Evolutionary conservation across 306 rosid species (phyloP).

Genomic region (Dryas octopetala): DNA sequence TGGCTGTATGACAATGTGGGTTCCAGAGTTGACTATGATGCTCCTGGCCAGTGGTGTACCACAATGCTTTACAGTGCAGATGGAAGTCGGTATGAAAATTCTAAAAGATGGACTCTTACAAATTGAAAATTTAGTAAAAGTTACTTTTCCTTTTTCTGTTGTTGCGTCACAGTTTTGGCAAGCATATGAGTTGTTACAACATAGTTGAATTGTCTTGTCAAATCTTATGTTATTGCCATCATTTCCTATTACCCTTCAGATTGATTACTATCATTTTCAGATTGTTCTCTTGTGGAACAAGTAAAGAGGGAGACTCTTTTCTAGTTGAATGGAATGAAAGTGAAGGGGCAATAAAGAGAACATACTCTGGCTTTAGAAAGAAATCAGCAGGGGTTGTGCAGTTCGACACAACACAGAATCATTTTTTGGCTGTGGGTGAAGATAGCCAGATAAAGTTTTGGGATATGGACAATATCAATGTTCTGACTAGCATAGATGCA

Average conservation of each 20-base stretch:
- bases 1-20: slow-evolving; percentile 85
- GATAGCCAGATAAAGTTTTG: slow-evolving; percentile 82
- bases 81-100: slow-evolving; percentile 66
- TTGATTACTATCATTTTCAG: slow-evolving; percentile 34
- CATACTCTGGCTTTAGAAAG: slow-evolving; percentile 74
- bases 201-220: neutral
- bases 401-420: slow-evolving; percentile 81
- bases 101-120: neutral
- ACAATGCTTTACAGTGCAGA: slow-evolving; percentile 83
- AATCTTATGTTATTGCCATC: neutral
- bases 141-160: neutral
- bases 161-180: neutral
- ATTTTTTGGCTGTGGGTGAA: slow-evolving; percentile 86
- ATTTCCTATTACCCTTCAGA: neutral
- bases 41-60: slow-evolving; percentile 88
- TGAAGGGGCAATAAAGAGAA: slow-evolving; percentile 79
- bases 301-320: slow-evolving; percentile 80
- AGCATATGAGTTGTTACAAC: neutral
- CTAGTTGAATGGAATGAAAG: slow-evolving; percentile 92
- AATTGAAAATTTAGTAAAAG: neutral
- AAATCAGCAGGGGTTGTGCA: slow-evolving; percentile 74
- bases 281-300: slow-evolving; percentile 91
- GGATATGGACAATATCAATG: slow-evolving; percentile 70
- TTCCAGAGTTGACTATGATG: slow-evolving; percentile 83
- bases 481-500: slow-evolving; percentile 55